Evolutionary conservation across 2,329 filamentous ascomycete species (phyloP), one percentile per base, ranked within the genome.

Genomic region (Cucurbitaria berberidis): DNA sequence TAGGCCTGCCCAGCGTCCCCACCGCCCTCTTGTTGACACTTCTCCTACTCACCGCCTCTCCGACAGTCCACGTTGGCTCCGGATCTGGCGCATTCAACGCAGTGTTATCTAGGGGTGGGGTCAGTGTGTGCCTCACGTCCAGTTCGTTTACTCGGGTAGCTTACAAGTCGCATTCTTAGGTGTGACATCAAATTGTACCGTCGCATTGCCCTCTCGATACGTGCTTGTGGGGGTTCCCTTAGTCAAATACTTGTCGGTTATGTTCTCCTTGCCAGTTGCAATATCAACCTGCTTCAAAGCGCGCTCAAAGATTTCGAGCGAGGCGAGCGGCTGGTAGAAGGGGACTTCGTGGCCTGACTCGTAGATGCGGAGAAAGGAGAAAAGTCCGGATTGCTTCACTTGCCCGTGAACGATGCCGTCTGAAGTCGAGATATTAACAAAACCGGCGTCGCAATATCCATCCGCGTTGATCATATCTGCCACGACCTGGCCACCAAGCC

Each of bases 261-360:
- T 56, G 32, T 64, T 62, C 26, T 60, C 46, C 38, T 65, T 62
- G 9, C 83, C 83, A 1, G 80, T 82, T 19, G 79, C 80, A 48
- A 86, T 74, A 48, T 85, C 81, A 18, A 73, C 66, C n/a, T 79
- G 76, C 10, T 64, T 60, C 50, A 84, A 69, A 10, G 77, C 78
- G 11, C 82, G 76, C 67, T 79, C 73, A 57, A 84, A 82, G 53
- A 83, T 74, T 55, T 78, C 77, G 11, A 83, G 69, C 7, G 81
- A 69, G 11, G 76, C 78, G 27, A 80, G 70, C 3, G 78, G 83
- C 63, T 84, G 82, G 66, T 84, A 84, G 65, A 83, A 84, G 0
- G 82, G 82, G 1, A 81, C 79, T 63, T 80, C 77, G 48, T 82
- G 80, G 3, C 80, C 80, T 7, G 73, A 71, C 51, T 82, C 78